phyloP scores from a whole-genome alignment of 2,329 filamentous ascomycete genomes.

The Geosmithia morbida region DNA sequence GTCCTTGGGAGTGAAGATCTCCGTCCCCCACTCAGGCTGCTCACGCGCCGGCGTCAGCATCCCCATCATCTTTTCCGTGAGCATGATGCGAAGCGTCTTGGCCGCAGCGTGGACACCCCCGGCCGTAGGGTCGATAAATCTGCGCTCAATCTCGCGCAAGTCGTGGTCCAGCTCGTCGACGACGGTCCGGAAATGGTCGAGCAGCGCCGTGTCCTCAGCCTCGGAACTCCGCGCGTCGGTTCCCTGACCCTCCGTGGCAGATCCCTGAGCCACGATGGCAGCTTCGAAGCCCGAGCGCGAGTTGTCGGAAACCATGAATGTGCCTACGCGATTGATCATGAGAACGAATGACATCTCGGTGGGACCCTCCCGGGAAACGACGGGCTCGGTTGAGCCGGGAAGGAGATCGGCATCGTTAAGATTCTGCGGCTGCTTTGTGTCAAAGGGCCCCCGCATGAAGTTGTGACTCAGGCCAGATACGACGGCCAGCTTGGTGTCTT shows the following conservation, averaged over 20 bases:
- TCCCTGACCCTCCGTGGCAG: too few species aligned
- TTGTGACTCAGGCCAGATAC: conserved; percentile 41
- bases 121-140: conserved; percentile 34
- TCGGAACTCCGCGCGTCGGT: conserved; percentile 2
- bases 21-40: conserved; percentile 32
- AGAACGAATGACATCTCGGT: conserved; percentile 47
- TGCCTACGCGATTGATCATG: conserved; percentile 32
- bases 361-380: conserved; percentile 37
- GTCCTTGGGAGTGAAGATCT: conserved; percentile 33
- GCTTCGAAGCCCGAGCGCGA: conserved; percentile 28
- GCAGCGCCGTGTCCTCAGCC: conserved; percentile 8
- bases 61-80: conserved; percentile 33
- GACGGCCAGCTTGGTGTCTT: conserved; percentile 42
- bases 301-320: conserved; percentile 26
- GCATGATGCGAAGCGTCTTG: conserved; percentile 27
- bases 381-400: conserved; percentile 33
- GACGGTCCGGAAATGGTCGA: conserved; percentile 26
- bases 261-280: conserved; percentile 27
- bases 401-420: conserved; percentile 44
- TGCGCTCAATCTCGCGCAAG: conserved; percentile 29
- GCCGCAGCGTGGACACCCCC: conserved; percentile 38
- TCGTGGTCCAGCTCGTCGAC: conserved; percentile 26
- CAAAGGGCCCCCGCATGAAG: conserved; percentile 35
- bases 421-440: conserved; percentile 41
- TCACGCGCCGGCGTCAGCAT: conserved; percentile 30